phyloP scores from a whole-genome alignment of 495 filamentous ascomycete genomes.

The Acidiella bohemica region DNA sequence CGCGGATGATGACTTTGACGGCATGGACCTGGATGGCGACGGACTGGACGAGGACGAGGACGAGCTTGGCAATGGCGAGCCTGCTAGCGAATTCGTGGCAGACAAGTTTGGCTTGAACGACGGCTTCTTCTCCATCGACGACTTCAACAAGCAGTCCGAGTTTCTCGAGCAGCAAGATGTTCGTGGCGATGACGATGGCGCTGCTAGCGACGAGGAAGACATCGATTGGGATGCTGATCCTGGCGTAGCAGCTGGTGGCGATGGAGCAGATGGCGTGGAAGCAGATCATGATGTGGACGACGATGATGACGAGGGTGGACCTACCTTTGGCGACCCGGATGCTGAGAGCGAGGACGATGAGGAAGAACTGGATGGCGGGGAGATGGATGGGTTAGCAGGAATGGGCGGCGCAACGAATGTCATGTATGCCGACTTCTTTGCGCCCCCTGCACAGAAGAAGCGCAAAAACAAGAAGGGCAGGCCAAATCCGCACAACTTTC shows the following conservation, averaged over 20 bases:
- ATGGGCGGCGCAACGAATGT: conserved; percentile 70
- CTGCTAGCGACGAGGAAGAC: conserved; percentile 61
- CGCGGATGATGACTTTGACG: conserved; percentile 32
- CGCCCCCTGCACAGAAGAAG: conserved; percentile 60
- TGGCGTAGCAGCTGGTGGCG: conserved; percentile 18
- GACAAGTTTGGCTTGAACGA: conserved; percentile 69
- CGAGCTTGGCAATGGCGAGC: conserved; percentile 34
- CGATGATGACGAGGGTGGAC: conserved; percentile 52
- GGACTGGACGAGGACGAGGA: conserved; percentile 27
- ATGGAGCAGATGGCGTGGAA: conserved; percentile 18
- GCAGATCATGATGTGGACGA: conserved; percentile 30
- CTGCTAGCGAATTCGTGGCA: conserved; percentile 32
- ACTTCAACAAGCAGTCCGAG: conserved; percentile 90
- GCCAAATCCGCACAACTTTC: conserved; percentile 32
- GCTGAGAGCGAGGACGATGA: conserved; percentile 44
- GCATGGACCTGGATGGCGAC: conserved; percentile 23
- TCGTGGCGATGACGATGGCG: conserved; percentile 47
- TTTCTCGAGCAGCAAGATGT: conserved; percentile 72
- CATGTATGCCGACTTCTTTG: conserved; percentile 83
- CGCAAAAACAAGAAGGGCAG: conserved; percentile 36
- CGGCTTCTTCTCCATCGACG: conserved; percentile 94
- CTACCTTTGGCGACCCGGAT: conserved; percentile 61
- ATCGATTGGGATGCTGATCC: conserved; percentile 75
- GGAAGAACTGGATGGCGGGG: conserved; percentile 39
- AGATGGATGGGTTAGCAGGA: conserved; percentile 35